Evolutionary conservation across 257 asterid genomes (phyloP).

Genomic region (Linaria vulgaris): DNA sequence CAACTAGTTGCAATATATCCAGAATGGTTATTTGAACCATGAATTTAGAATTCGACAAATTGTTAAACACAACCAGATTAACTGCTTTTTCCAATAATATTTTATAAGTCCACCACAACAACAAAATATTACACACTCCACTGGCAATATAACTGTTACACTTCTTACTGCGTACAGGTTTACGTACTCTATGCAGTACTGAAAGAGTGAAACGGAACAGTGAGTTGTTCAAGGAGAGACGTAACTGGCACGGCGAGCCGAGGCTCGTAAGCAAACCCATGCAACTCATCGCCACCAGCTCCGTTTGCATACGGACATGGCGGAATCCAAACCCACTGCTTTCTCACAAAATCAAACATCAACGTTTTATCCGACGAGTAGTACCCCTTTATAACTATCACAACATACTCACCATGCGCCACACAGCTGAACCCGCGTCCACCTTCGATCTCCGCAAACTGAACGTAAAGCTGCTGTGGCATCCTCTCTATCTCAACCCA

Average conservation of each 20-base stretch:
- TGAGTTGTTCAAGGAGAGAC: slow-evolving; percentile 77
- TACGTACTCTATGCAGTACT: slow-evolving; percentile 18
- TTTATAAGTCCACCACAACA: no score
- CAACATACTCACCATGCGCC: slow-evolving; percentile 66
- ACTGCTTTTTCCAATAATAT: no score
- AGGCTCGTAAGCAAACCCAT: slow-evolving; percentile 75
- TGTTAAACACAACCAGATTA: no score
- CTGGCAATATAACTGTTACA: no score
- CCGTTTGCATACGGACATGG: slow-evolving; percentile 54
- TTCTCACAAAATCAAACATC: slow-evolving; percentile 58
- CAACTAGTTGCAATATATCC: no score
- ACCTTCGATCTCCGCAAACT: slow-evolving; percentile 66
- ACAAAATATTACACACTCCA: no score
- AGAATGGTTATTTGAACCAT: no score
- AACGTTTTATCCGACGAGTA: slow-evolving; percentile 45
- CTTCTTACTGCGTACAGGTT: no score
- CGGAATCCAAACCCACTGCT: slow-evolving; percentile 84
- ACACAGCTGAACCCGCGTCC: slow-evolving; percentile 73
- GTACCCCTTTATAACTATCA: slow-evolving; percentile 45
- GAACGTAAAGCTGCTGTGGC: slow-evolving; percentile 83
- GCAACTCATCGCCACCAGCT: slow-evolving; percentile 57
- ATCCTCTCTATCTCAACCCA: slow-evolving; percentile 94
- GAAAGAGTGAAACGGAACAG: slow-evolving; percentile 70
- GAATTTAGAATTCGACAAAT: no score
- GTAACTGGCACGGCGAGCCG: slow-evolving; percentile 69